These are phyloP conservation scores for Ophiobolus disseminans DNA, from an alignment of 2,329 filamentous ascomycete genomes.

Conservation along the genomic window DNA sequence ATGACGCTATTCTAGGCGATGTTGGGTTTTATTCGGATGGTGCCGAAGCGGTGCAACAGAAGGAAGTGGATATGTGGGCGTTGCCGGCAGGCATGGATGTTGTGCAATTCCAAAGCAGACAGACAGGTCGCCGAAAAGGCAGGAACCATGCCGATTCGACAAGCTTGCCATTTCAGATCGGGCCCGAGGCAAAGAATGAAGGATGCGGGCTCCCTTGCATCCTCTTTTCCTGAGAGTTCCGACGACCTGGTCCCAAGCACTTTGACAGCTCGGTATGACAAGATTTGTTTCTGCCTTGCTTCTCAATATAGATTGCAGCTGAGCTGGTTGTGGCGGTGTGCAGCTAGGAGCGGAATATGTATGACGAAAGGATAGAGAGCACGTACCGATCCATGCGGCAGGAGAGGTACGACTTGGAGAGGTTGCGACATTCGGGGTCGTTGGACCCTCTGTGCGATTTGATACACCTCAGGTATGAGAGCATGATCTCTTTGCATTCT, in stretches of 20 bases:
- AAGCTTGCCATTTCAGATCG: slow-evolving; percentile 37
- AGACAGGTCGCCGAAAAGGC: slow-evolving; percentile 21
- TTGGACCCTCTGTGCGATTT: slow-evolving; percentile 85
- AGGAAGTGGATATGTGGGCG: slow-evolving; percentile 22
- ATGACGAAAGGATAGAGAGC: slow-evolving; percentile 22
- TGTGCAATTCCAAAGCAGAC: slow-evolving; percentile 17
- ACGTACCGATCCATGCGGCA: slow-evolving; percentile 94
- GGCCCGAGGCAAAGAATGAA: slow-evolving; percentile 32
- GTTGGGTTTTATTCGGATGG: slow-evolving; percentile 27
- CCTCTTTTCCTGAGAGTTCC: slow-evolving; percentile 19
- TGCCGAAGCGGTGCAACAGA: slow-evolving; percentile 33
- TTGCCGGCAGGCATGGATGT: slow-evolving; percentile 21
- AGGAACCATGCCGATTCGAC: slow-evolving; percentile 28
- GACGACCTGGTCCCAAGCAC: slow-evolving; percentile 33
- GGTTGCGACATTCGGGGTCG: slow-evolving; percentile 79
- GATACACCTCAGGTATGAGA: slow-evolving; percentile 83
- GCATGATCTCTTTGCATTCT: slow-evolving; percentile 92
- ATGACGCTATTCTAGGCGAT: slow-evolving; percentile 14
- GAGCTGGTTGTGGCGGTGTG: slow-evolving; percentile 8
- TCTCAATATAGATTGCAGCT: slow-evolving; percentile 4
- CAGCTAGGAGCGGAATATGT: slow-evolving; percentile 17
- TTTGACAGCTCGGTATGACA: slow-evolving; percentile 46
- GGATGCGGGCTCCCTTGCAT: slow-evolving; percentile 32
- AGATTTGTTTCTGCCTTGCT: slow-evolving; percentile 32
- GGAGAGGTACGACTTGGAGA: slow-evolving; percentile 86